These are phyloP conservation scores for Cladosporium sp. DNA, from an alignment of 2,329 filamentous ascomycete species.

Conservation along the genomic window DNA sequence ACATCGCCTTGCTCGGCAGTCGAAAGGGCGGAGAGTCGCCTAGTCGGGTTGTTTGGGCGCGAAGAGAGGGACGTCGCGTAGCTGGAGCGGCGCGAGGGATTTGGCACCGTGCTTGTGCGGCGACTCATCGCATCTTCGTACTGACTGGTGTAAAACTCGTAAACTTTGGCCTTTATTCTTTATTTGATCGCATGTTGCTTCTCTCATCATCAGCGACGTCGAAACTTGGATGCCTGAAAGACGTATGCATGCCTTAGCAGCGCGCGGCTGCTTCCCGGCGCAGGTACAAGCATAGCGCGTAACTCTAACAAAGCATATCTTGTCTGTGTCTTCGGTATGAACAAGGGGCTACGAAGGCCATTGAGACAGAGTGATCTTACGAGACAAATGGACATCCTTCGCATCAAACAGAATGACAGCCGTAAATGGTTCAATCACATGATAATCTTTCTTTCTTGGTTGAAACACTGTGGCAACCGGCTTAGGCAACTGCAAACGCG, in stretches of 20 bases:
- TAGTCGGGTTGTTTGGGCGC: constrained; percentile 51
- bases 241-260: background rate
- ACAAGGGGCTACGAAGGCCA: no score
- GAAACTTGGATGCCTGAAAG: background rate
- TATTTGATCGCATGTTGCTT: background rate
- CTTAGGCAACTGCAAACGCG: no score
- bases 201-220: background rate
- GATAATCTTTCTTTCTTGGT: no score
- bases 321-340: no score
- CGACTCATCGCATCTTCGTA: constrained; percentile 42
- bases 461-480: no score
- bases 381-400: no score
- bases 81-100: constrained; percentile 16
- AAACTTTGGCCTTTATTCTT: background rate
- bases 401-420: no score
- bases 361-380: no score
- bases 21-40: constrained; percentile 65
- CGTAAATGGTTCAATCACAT: no score
- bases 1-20: constrained; percentile 60
- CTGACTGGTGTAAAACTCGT: background rate
- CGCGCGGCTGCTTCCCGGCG: no score
- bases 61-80: constrained; percentile 43
- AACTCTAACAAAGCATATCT: no score
- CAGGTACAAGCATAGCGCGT: no score
- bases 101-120: constrained; percentile 30